These are phyloP conservation scores for Heritiera littoralis DNA, from an alignment of 345 rosid genomes.

Conservation along the genomic window DNA sequence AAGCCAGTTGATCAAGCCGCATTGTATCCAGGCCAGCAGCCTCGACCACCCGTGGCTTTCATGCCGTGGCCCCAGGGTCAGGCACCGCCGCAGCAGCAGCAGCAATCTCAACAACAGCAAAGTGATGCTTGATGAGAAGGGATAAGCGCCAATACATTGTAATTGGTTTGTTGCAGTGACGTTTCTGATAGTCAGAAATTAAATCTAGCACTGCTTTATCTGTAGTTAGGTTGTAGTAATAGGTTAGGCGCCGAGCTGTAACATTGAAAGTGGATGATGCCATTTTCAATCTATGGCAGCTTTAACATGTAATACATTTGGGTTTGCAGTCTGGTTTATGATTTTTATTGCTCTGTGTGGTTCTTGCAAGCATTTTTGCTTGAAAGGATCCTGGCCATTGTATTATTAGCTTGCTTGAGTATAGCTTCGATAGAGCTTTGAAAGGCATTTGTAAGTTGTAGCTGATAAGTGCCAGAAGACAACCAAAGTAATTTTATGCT, in stretches of 20 bases:
- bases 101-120: constrained; percentile 30
- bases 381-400: neutral
- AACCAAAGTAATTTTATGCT: too few relatives aligned
- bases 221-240: neutral
- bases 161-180: neutral
- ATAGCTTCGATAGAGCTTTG: neutral
- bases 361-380: neutral
- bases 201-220: constrained; percentile 8
- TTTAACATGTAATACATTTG: neutral
- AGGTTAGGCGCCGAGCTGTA: neutral
- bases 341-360: neutral
- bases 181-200: constrained; percentile 10
- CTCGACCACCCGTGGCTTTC: constrained; percentile 34
- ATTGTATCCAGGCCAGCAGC: constrained; percentile 28
- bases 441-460: neutral
- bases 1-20: constrained; percentile 35
- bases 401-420: neutral
- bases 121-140: constrained; percentile 20
- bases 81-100: constrained; percentile 31
- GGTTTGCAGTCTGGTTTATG: neutral
- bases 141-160: neutral
- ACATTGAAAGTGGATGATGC: neutral
- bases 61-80: constrained; percentile 39
- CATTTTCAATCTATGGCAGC: neutral
- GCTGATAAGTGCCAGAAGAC: neutral